phyloP scores from a whole-genome alignment of 169 alveolate genomes.

The Cystoisospora suis region DNA sequence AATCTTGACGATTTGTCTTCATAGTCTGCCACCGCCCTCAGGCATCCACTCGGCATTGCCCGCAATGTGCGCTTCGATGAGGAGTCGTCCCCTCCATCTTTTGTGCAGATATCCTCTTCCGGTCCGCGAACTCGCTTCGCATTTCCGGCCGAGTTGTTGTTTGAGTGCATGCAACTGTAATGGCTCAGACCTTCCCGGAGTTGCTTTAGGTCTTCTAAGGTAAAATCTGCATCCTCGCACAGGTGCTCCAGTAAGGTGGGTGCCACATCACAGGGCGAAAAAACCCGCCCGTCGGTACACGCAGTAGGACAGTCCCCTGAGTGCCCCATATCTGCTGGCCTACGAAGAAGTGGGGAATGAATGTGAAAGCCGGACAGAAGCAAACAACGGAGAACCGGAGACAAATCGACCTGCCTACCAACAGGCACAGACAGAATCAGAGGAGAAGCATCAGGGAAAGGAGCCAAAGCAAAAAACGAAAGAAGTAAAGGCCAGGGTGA shows the following conservation, averaged over 20 bases:
- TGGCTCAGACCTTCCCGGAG: not conserved
- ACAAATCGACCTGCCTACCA: too few species aligned
- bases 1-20: conserved; percentile 18
- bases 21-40: conserved; percentile 1
- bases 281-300: not conserved
- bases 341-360: not conserved
- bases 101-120: not conserved
- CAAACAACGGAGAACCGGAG: not conserved
- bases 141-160: not conserved
- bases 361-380: not conserved
- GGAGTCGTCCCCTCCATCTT: not conserved
- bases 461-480: too few species aligned
- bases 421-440: too few species aligned
- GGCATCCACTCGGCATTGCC: not conserved
- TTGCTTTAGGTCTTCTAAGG: not conserved
- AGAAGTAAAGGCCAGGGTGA: too few species aligned
- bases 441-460: too few species aligned
- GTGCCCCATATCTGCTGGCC: too few species aligned
- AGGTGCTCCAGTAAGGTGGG: not conserved
- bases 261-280: not conserved
- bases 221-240: not conserved
- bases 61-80: not conserved
- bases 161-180: not conserved
- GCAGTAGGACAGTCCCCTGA: too few species aligned
- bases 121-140: not conserved